Conservation (phyloP, 108 stramenopile species). For the Pseudonitzschia multiseries region DNA sequence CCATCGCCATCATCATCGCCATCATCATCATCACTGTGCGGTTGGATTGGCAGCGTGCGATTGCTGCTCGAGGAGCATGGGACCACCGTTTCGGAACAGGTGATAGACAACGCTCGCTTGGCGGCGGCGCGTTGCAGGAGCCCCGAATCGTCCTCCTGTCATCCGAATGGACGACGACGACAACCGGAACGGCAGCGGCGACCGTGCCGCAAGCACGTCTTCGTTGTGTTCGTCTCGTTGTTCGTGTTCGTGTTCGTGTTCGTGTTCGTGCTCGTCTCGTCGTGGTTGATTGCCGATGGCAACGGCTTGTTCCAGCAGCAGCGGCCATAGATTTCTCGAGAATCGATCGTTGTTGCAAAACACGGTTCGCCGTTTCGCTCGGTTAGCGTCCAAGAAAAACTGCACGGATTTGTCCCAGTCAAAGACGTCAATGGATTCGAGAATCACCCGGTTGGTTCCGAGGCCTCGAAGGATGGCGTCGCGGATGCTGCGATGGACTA, state of each 20-base stretch:
- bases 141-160: no score
- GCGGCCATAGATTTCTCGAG: neutral
- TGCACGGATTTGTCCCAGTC: constrained; percentile 8
- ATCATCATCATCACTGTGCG: neutral
- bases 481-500: neutral
- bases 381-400: constrained; percentile 4
- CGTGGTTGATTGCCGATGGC: neutral
- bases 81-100: constrained; percentile 15
- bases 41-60: neutral
- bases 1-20: no score
- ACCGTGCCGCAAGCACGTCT: no score
- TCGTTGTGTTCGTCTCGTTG: neutral
- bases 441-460: neutral
- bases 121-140: neutral
- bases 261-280: neutral
- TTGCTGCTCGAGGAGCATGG: constrained; percentile 2
- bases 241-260: no score
- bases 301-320: constrained; percentile 1
- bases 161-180: no score
- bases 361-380: neutral
- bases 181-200: neutral
- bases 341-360: neutral
- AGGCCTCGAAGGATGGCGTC: constrained; percentile 8
- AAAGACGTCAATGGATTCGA: constrained; percentile 12
- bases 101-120: constrained; percentile 8